A percentile compares a stretch with the other conserved stretches of the same genome.
phyloP scores from a whole-genome alignment of 1,139 yeast species.

The Candida dubliniensis region DNA sequence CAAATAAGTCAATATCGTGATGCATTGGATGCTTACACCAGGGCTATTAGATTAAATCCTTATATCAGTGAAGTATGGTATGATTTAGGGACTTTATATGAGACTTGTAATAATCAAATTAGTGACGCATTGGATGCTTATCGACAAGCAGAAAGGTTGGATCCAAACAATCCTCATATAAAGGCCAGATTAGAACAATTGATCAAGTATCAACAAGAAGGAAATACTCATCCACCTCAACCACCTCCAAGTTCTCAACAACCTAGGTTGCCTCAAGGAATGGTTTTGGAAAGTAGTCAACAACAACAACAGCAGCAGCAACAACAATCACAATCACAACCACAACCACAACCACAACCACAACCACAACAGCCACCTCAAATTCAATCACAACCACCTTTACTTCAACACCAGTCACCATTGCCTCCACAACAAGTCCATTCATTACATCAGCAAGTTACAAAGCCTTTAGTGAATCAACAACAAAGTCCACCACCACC shows the following conservation, averaged over 20 bases:
- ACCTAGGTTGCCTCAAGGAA: slow-evolving; percentile 56
- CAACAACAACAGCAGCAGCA: slow-evolving; percentile 26
- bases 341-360: slow-evolving; percentile 22
- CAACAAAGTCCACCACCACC: slow-evolving; percentile 13
- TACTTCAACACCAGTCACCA: slow-evolving; percentile 7
- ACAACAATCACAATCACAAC: slow-evolving; percentile 20
- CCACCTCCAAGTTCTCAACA: slow-evolving; percentile 68
- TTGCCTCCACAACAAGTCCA: slow-evolving; percentile 8
- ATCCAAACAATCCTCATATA: slow-evolving; percentile 92
- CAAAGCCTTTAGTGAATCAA: slow-evolving; percentile 15
- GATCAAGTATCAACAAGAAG: slow-evolving; percentile 72
- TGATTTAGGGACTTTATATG: slow-evolving; percentile 93
- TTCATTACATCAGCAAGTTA: slow-evolving; percentile 12
- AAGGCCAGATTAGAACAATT: slow-evolving; percentile 88
- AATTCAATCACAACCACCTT: slow-evolving; percentile 7
- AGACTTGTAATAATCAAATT: slow-evolving; percentile 94
- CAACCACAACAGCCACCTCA: slow-evolving; percentile 12
- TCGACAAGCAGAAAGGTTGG: slow-evolving; percentile 91
- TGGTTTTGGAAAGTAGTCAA: slow-evolving; percentile 53
- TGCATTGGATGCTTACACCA: slow-evolving; percentile 94
- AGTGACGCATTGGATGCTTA: slow-evolving; percentile 96
- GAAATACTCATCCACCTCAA: slow-evolving; percentile 64
- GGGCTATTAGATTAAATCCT: slow-evolving; percentile 94
- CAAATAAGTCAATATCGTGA: slow-evolving; percentile 95
- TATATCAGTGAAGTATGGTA: slow-evolving; percentile 98